Conservation (phyloP, 768 basidiomycete genomes). For the Nidularia pulvinata region DNA sequence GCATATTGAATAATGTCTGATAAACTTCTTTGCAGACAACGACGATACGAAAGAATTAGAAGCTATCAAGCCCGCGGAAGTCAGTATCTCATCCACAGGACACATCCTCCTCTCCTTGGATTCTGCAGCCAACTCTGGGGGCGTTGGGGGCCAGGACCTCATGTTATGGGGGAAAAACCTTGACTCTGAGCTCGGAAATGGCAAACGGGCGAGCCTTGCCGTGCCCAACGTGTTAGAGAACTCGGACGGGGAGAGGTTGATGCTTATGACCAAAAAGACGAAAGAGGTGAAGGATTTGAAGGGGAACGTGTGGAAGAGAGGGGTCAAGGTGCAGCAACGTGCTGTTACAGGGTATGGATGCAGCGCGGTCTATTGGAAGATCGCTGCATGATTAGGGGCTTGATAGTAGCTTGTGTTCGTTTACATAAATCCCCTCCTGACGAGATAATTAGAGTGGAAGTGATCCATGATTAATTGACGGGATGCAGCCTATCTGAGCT, state of each 20-base stretch:
- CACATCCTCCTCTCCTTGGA: slow-evolving; percentile 79
- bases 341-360: slow-evolving; percentile 62
- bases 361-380: slow-evolving; percentile 74
- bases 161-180: slow-evolving; percentile 75
- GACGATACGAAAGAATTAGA: slow-evolving; percentile 59
- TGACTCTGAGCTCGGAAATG: slow-evolving; percentile 76
- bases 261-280: slow-evolving; percentile 51
- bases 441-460: too few relatives aligned
- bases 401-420: too few relatives aligned
- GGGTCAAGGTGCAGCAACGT: slow-evolving; percentile 63
- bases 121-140: slow-evolving; percentile 45
- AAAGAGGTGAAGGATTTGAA: slow-evolving; percentile 56
- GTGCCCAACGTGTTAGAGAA: slow-evolving; percentile 51
- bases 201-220: slow-evolving; percentile 59
- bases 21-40: slow-evolving; percentile 47
- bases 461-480: too few relatives aligned
- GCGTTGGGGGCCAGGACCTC: slow-evolving; percentile 64
- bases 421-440: too few relatives aligned
- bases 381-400: slow-evolving; percentile 13
- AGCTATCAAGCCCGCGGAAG: slow-evolving; percentile 58
- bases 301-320: slow-evolving; percentile 60
- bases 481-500: too few relatives aligned
- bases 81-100: slow-evolving; percentile 73
- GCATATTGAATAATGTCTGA: background rate
- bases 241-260: slow-evolving; percentile 54